Base-by-base conservation (phyloP, 306 rosid genomes). In the Quercus bicolor region DNA sequence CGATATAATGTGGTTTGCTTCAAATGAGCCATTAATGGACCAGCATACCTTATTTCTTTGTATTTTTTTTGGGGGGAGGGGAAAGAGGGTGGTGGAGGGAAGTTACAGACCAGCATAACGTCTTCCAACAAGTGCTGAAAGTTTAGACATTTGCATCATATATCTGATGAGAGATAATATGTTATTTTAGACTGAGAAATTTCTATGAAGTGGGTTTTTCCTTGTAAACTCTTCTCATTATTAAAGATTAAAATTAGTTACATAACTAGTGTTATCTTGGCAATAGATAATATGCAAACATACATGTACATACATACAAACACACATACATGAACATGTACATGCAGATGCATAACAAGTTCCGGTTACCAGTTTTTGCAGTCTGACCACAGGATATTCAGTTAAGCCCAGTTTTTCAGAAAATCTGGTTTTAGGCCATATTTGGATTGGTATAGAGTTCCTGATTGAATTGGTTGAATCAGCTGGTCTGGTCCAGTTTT, bases 21-120 rank as follows among this genome's bases (percentile, higher is more conserved):
- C 56, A 73, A 59, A 72, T 14, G 20, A 66, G 72, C 72, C 45
- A 54, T 61, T 59, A 62, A 45, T 2, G 48, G 77, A 31, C 74
- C 13, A 75, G 33, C 62, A 70, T 43, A 55, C 75, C 76, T 70
- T 40, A 8, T 8, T 40, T 40, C 12, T 40, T 37, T 37, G 45
- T 37, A 0, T 37, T 37, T 37, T 37, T 37, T 40, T 40, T 0
- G 0, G 2, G 11, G 43, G 45, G 0, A 11, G 2, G 45, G 2
- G 2, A 8, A 0, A 6, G 1, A 11, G 45, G 43, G 10, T 0
- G 11, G 2, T 2, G 40, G 7, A 1, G 40, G 1, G 43, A 2
- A 37, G 45, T 59, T 74, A 62, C n/a, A 33, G 77, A 43, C 74
- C 9, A 75, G 33, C 68, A 70, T 60, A 34, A 75, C 76, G 64